Conservation (phyloP, 2,329 filamentous ascomycete species). For the Cladosporium halotolerans region DNA sequence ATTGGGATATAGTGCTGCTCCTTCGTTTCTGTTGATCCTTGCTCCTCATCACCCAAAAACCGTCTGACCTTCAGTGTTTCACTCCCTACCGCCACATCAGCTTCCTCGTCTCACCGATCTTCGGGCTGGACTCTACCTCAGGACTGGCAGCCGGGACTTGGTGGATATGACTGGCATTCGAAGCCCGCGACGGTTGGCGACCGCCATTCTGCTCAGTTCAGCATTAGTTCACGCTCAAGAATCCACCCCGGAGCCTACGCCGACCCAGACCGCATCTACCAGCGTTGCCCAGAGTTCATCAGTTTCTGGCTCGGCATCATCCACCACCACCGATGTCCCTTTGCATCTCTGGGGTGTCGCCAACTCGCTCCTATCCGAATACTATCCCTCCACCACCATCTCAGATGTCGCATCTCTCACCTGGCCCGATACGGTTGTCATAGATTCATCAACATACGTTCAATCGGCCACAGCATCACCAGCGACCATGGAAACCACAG, state of each 20-base stretch:
- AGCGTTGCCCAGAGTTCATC: background rate
- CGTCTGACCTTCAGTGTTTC: too few species aligned
- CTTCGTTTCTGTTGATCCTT: too few species aligned
- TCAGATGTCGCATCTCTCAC: constrained; percentile 13
- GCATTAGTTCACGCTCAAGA: background rate
- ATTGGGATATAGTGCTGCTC: too few species aligned
- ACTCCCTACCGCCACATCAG: too few species aligned
- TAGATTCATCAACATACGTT: constrained; percentile 16
- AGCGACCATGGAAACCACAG: background rate
- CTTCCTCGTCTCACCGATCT: too few species aligned
- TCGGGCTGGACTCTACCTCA: background rate
- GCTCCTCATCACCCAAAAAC: too few species aligned
- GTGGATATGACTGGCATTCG: background rate
- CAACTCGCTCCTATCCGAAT: constrained; percentile 11
- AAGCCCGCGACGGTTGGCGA: background rate
- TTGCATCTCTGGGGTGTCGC: constrained; percentile 13
- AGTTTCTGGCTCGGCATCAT: background rate
- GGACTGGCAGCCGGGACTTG: too few species aligned
- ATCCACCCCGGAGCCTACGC: background rate
- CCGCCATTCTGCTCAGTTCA: background rate
- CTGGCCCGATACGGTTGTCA: constrained; percentile 16
- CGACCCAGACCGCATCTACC: background rate
- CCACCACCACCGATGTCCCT: constrained; percentile 7
- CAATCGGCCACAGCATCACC: background rate
- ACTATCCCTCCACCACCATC: constrained; percentile 14